These are phyloP conservation scores for Davidsoniella neocaledoniae DNA, from an alignment of 2,329 filamentous ascomycete genomes.

Conservation along the genomic window DNA sequence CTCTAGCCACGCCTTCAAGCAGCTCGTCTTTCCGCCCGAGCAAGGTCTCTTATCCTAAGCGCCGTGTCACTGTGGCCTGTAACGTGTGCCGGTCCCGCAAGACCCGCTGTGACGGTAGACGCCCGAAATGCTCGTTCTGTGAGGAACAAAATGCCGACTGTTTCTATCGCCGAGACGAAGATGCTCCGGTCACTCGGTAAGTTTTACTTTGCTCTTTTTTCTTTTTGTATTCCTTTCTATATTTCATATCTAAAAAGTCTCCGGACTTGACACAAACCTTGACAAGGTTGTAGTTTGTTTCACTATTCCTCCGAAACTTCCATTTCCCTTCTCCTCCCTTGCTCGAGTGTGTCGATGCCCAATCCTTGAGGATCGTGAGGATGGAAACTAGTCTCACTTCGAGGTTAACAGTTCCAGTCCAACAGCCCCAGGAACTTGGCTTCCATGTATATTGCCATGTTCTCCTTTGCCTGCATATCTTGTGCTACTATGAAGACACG, in stretches of 20 bases:
- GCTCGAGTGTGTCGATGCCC: background rate
- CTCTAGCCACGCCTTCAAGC: too few relatives aligned
- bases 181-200: constrained; percentile 5
- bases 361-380: background rate
- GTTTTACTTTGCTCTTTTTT: background rate
- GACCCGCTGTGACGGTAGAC: constrained; percentile 13
- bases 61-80: constrained; percentile 15
- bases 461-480: too few relatives aligned
- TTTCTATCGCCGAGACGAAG: constrained; percentile 12
- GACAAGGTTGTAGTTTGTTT: background rate
- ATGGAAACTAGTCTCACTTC: too few relatives aligned
- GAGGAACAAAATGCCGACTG: constrained; percentile 11
- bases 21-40: too few relatives aligned
- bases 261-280: background rate
- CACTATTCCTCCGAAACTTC: too few relatives aligned
- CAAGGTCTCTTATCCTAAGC: constrained; percentile 14
- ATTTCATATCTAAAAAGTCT: background rate
- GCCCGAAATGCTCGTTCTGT: constrained; percentile 14
- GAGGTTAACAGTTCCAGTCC: too few relatives aligned
- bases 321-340: background rate
- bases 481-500: too few relatives aligned
- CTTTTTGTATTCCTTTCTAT: background rate
- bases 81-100: constrained; percentile 15
- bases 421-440: too few relatives aligned
- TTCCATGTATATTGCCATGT: too few relatives aligned